phyloP scores from a whole-genome alignment of 2,329 filamentous ascomycete genomes.

The Thielaviopsis musarum region DNA sequence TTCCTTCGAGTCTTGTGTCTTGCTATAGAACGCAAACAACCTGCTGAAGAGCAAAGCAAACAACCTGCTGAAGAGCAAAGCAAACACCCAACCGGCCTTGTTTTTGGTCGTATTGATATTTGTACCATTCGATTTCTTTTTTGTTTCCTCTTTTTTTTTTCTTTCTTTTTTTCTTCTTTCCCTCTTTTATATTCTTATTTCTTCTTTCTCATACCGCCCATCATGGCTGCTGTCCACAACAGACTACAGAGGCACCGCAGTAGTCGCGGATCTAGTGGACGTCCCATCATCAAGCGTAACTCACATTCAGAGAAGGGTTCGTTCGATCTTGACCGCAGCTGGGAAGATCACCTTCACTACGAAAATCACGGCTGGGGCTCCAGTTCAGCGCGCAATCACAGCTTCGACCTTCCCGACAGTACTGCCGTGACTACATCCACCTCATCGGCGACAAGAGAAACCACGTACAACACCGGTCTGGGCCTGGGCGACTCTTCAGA shows the following conservation, averaged over 20 bases:
- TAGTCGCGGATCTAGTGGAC: constrained; percentile 3
- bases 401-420: constrained; percentile 26
- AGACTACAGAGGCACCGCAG: constrained; percentile 14
- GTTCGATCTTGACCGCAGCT: constrained; percentile 42
- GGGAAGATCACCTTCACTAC: constrained; percentile 35
- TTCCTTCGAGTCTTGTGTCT: background rate
- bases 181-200: constrained; percentile 5
- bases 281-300: constrained; percentile 37
- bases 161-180: background rate
- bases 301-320: constrained; percentile 44
- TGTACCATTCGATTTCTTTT: background rate
- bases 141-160: background rate
- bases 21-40: background rate
- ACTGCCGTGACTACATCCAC: constrained; percentile 17
- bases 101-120: background rate
- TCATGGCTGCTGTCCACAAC: constrained; percentile 15
- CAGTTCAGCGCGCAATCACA: constrained; percentile 23
- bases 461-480: constrained; percentile 3
- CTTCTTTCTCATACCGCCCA: constrained; percentile 16
- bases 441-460: constrained; percentile 3
- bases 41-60: background rate
- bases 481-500: background rate
- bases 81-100: background rate
- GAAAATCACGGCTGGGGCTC: constrained; percentile 21
- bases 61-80: background rate